Conservation (phyloP, 73 alveolate genomes). For the Loxodes magnus region DNA sequence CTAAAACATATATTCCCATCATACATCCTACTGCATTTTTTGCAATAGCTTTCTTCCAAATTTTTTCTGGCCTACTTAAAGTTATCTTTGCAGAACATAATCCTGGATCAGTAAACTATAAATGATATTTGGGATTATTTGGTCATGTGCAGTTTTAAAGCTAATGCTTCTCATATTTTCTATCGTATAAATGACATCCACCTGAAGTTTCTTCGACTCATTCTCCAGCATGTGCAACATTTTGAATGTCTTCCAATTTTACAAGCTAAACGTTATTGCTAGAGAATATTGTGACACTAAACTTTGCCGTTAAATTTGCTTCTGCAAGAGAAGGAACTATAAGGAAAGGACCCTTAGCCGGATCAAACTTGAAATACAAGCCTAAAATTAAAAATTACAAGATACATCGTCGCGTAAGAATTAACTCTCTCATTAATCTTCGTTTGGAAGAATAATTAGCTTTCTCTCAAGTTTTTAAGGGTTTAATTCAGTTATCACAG, state of each 20-base stretch:
- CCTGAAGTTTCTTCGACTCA: slow-evolving; percentile 75
- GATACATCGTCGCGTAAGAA: slow-evolving; percentile 69
- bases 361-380: slow-evolving; percentile 60
- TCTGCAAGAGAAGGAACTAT: slow-evolving; percentile 64
- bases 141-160: slow-evolving; percentile 57
- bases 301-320: slow-evolving; percentile 51
- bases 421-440: slow-evolving; percentile 58
- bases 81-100: slow-evolving; percentile 54
- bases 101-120: slow-evolving; percentile 34
- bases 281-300: slow-evolving; percentile 58
- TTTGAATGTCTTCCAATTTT: slow-evolving; percentile 59
- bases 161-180: slow-evolving; percentile 54
- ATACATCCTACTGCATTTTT: slow-evolving; percentile 75
- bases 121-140: slow-evolving; percentile 63
- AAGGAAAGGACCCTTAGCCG: slow-evolving; percentile 75
- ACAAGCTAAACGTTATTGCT: slow-evolving; percentile 58
- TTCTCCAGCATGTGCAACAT: slow-evolving; percentile 60
- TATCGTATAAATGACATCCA: slow-evolving; percentile 77
- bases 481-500: not conserved
- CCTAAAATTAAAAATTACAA: too few species aligned
- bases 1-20: slow-evolving; percentile 74
- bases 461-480: slow-evolving; percentile 60
- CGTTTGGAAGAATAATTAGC: slow-evolving; percentile 53
- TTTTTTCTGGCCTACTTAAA: slow-evolving; percentile 67
- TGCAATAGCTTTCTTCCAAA: slow-evolving; percentile 71